Evolutionary conservation across 345 rosid species (phyloP).

Genomic region (Bruguiera gymnorhiza): DNA sequence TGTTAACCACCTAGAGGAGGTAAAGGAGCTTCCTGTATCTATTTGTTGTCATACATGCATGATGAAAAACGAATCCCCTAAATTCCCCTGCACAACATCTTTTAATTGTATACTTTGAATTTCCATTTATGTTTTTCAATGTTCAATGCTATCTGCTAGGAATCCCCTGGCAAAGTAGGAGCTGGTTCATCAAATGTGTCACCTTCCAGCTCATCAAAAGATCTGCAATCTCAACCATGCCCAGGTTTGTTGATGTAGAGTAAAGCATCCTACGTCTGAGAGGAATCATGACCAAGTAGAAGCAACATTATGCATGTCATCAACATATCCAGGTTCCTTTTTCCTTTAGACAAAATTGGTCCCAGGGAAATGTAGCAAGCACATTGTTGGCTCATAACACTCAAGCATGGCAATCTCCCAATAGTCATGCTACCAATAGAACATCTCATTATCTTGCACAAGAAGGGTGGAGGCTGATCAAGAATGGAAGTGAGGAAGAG

Average conservation of each 20-base stretch:
- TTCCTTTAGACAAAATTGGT: too few species aligned
- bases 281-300: background rate
- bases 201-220: constrained; percentile 44
- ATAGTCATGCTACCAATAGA: background rate
- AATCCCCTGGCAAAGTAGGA: constrained; percentile 27
- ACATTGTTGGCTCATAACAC: too few species aligned
- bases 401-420: too few species aligned
- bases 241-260: constrained; percentile 47
- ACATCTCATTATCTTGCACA: background rate
- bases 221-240: constrained; percentile 34
- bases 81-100: background rate
- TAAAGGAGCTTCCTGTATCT: constrained; percentile 19
- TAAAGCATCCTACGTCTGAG: background rate
- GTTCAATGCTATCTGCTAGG: constrained; percentile 30
- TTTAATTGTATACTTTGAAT: too few species aligned
- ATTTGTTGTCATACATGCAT: background rate
- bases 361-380: too few species aligned
- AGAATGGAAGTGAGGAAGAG: background rate
- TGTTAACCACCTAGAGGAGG: constrained; percentile 30
- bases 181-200: constrained; percentile 40
- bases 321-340: too few species aligned
- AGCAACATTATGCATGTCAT: background rate
- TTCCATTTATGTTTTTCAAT: background rate
- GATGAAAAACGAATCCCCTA: background rate
- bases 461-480: background rate